Conservation (phyloP, 495 filamentous ascomycete species). For the Hyaloscypha hepaticicola region DNA sequence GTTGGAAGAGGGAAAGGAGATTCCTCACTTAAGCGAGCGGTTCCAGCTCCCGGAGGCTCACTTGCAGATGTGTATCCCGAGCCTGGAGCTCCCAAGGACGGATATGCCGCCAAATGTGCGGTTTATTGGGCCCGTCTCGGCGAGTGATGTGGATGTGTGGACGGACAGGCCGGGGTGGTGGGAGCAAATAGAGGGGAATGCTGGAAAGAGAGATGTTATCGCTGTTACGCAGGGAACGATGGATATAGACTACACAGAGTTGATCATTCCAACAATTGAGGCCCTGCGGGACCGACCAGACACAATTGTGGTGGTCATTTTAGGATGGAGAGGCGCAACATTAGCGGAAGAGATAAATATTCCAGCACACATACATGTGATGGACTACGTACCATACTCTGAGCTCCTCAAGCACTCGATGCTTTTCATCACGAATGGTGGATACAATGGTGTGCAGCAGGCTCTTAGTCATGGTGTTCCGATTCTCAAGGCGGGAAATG, state of each 20-base stretch:
- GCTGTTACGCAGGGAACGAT: constrained; percentile 37
- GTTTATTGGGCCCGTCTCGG: constrained; percentile 39
- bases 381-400: constrained; percentile 42
- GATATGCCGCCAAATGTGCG: constrained; percentile 37
- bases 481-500: constrained; percentile 34
- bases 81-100: constrained; percentile 36
- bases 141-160: constrained; percentile 13
- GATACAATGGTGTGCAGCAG: constrained; percentile 38
- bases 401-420: constrained; percentile 31
- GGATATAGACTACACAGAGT: constrained; percentile 24
- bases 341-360: constrained; percentile 20
- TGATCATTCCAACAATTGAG: constrained; percentile 34
- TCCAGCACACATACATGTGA: constrained; percentile 31
- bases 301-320: constrained; percentile 35
- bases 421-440: constrained; percentile 39
- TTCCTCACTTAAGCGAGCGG: constrained; percentile 29
- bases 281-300: constrained; percentile 33
- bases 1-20: neutral
- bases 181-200: constrained; percentile 22
- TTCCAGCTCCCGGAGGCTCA: constrained; percentile 31
- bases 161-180: constrained; percentile 35
- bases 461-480: constrained; percentile 36
- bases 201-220: constrained; percentile 32
- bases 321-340: constrained; percentile 33
- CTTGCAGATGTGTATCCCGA: constrained; percentile 39